A percentile compares a stretch with the other conserved stretches of the same genome.
Evolutionary conservation across 2,329 filamentous ascomycete genomes (phyloP).

Genomic region (Exophiala lecanii-corni): DNA sequence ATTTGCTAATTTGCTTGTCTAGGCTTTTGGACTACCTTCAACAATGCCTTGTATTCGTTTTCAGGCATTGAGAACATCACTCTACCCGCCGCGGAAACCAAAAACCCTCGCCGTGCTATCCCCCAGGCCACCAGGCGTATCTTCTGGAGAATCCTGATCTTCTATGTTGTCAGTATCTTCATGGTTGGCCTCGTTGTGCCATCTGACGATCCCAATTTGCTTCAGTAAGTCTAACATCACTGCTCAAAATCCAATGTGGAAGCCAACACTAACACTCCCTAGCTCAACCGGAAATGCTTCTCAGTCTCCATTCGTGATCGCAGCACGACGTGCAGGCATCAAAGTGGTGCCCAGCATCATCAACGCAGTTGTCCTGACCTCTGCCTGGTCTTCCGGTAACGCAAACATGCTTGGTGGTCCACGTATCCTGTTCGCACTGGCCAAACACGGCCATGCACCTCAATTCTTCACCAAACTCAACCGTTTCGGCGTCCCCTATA

Average conservation of each 20-base stretch:
- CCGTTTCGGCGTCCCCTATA: conserved; percentile 53
- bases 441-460: conserved; percentile 26
- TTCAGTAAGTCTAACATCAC: conserved; percentile 42
- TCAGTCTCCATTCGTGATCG: conserved; percentile 52
- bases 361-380: conserved; percentile 37
- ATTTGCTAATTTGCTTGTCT: too few species aligned
- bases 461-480: conserved; percentile 43
- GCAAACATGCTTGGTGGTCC: conserved; percentile 34
- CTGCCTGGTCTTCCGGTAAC: conserved; percentile 40
- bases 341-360: conserved; percentile 34
- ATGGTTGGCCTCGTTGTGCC: conserved; percentile 51
- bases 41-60: conserved; percentile 36
- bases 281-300: conserved; percentile 42
- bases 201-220: conserved; percentile 51
- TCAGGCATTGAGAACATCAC: conserved; percentile 47
- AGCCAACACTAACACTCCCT: too few species aligned
- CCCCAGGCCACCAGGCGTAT: conserved; percentile 52
- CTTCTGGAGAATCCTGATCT: conserved; percentile 53
- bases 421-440: conserved; percentile 33
- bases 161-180: conserved; percentile 44
- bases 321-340: conserved; percentile 37
- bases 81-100: conserved; percentile 53
- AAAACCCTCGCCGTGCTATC: conserved; percentile 49
- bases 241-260: too few species aligned
- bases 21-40: conserved; percentile 47